Percentiles rank a stretch among this genome's conserved stretches.
Evolutionary conservation across 345 rosid species (phyloP).

Genomic region (Sonneratia alba): DNA sequence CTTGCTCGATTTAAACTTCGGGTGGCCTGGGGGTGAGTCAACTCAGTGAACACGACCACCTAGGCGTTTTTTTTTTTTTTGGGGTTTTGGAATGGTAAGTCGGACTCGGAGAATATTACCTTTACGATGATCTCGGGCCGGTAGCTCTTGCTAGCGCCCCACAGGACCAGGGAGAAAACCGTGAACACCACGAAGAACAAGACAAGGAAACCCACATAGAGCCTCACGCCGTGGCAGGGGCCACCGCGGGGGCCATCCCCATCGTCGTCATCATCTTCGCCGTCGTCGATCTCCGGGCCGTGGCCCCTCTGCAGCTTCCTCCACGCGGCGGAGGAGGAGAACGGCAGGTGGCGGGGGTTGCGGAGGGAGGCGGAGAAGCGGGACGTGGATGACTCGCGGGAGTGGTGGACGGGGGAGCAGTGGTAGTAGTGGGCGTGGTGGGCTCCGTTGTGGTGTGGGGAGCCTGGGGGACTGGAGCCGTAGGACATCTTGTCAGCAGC

Average conservation of each 20-base stretch:
- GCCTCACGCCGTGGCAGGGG: slow-evolving; percentile 31
- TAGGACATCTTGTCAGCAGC: slow-evolving; percentile 80
- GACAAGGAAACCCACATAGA: slow-evolving; percentile 45
- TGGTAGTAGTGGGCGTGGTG: slow-evolving; percentile 43
- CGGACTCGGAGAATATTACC: slow-evolving; percentile 25
- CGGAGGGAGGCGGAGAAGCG: slow-evolving; percentile 75
- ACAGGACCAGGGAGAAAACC: slow-evolving; percentile 57
- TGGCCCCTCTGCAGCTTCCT: slow-evolving; percentile 35
- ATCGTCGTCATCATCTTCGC: slow-evolving; percentile 13
- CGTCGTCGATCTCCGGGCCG: slow-evolving; percentile 15
- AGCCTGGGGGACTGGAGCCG: slow-evolving; percentile 72
- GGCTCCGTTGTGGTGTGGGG: slow-evolving; percentile 58
- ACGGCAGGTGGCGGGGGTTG: slow-evolving; percentile 24
- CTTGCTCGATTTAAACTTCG: neutral
- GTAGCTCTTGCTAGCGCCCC: slow-evolving; percentile 81
- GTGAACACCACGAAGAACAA: slow-evolving; percentile 51
- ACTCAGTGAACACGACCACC: neutral
- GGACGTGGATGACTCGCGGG: slow-evolving; percentile 89
- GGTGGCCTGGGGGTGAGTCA: neutral
- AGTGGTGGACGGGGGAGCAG: slow-evolving; percentile 89
- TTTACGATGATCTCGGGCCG: slow-evolving; percentile 54
- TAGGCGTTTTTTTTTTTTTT: neutral
- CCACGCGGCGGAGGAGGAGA: slow-evolving; percentile 26
- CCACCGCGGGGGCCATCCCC: slow-evolving; percentile 28
- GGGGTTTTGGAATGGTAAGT: too few relatives aligned